Conservation (phyloP, 495 filamentous ascomycete genomes). For the Filosporella fistucella region DNA sequence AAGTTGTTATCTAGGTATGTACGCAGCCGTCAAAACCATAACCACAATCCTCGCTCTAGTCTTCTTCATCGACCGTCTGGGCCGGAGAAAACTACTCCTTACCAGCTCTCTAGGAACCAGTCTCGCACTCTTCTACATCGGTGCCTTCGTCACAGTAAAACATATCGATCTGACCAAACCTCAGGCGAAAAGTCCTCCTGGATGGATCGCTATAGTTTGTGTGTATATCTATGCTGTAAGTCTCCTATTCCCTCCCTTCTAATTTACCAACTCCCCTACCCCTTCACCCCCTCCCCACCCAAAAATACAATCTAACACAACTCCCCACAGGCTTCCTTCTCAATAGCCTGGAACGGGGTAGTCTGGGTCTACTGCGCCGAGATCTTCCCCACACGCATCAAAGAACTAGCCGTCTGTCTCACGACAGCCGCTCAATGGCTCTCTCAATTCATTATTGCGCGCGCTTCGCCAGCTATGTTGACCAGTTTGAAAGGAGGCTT, state of each 20-base stretch:
- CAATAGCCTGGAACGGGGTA: slow-evolving; percentile 15
- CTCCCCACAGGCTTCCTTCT: slow-evolving; percentile 8
- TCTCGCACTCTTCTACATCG: slow-evolving; percentile 59
- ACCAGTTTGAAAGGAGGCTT: slow-evolving; percentile 8
- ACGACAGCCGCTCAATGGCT: slow-evolving; percentile 64
- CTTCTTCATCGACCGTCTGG: slow-evolving; percentile 44
- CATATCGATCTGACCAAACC: slow-evolving; percentile 32
- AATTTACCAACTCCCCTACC: neutral
- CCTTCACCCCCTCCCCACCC: slow-evolving; percentile 27
- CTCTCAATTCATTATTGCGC: slow-evolving; percentile 12
- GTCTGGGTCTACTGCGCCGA: slow-evolving; percentile 64
- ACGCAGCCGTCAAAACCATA: slow-evolving; percentile 45
- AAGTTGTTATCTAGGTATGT: slow-evolving; percentile 10
- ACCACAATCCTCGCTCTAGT: slow-evolving; percentile 57
- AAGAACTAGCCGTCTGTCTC: slow-evolving; percentile 64
- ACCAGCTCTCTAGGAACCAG: slow-evolving; percentile 67
- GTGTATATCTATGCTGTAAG: slow-evolving; percentile 53
- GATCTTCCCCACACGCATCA: slow-evolving; percentile 64
- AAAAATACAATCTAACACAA: slow-evolving; percentile 31
- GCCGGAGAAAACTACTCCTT: slow-evolving; percentile 61
- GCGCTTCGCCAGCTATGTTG: slow-evolving; percentile 13
- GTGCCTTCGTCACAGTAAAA: slow-evolving; percentile 55
- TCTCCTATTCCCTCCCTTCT: neutral
- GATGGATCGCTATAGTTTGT: slow-evolving; percentile 64
- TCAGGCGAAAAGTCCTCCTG: slow-evolving; percentile 35